Percentiles rank a stretch among this genome's conserved stretches.
Evolutionary conservation across 179 eudicot species (phyloP).

Genomic region (Sideroxylon spinosum): DNA sequence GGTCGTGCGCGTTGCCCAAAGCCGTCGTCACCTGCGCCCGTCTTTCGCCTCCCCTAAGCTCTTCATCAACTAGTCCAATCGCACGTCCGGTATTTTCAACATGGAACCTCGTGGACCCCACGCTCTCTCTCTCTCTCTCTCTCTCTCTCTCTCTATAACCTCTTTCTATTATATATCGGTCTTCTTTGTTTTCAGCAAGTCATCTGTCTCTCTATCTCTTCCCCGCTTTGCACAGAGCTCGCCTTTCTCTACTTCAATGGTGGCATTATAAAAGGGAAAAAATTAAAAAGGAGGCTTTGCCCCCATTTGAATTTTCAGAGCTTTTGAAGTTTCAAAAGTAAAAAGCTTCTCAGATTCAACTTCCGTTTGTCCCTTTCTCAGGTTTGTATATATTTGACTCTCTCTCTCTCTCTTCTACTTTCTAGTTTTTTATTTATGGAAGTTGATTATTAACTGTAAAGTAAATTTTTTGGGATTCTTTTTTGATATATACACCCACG

Average conservation of each 20-base stretch:
- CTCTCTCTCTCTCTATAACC: neutral
- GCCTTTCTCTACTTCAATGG: neutral
- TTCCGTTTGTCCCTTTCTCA: slow-evolving; percentile 17
- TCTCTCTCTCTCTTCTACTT: slow-evolving; percentile 1
- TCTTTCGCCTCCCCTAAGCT: neutral
- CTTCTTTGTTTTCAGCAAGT: neutral
- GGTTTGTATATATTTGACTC: neutral
- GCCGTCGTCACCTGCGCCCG: neutral
- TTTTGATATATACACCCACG: neutral
- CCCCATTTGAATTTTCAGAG: slow-evolving; percentile 11
- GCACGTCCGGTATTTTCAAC: neutral
- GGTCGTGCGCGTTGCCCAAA: neutral
- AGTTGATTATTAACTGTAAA: neutral
- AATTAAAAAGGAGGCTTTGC: neutral
- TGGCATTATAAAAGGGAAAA: slow-evolving; percentile 1
- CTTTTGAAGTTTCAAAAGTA: neutral
- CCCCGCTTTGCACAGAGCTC: neutral
- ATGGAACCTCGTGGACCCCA: slow-evolving; percentile 9
- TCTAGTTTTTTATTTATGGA: slow-evolving; percentile 11
- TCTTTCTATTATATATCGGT: neutral
- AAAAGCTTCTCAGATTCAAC: slow-evolving; percentile 14
- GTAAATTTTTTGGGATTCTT: neutral
- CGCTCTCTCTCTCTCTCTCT: neutral
- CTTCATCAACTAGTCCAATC: slow-evolving; percentile 1
- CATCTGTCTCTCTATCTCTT: neutral